A percentile compares a stretch with the other conserved stretches of the same genome.
These are phyloP conservation scores for Codiaeum variegatum DNA, from an alignment of 441 rosid species.

Conservation along the genomic window DNA sequence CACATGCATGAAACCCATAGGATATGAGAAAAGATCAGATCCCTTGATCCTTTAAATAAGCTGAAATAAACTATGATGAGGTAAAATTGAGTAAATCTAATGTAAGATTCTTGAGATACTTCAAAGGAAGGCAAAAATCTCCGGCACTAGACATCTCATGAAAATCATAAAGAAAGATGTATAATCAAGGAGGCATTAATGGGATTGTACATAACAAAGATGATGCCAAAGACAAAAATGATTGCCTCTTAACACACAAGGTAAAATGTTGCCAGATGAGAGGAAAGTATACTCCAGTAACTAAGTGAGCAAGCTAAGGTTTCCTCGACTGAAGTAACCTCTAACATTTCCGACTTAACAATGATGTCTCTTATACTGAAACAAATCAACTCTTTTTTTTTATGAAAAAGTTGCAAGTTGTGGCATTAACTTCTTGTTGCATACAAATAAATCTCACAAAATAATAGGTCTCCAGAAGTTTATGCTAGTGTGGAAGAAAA, in stretches of 20 bases:
- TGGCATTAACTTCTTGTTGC: background rate
- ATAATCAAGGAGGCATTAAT: no score
- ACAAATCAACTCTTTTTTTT: background rate
- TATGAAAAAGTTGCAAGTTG: background rate
- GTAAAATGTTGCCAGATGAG: background rate
- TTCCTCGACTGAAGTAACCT: background rate
- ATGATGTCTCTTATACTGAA: background rate
- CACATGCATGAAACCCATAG: background rate
- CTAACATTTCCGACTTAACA: background rate
- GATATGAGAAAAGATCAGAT: background rate
- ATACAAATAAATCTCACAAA: background rate
- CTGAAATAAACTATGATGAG: background rate
- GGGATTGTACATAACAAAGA: background rate
- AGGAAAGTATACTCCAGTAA: background rate
- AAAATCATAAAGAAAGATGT: background rate
- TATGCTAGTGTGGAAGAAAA: slow-evolving; percentile 17
- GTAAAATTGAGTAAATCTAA: background rate
- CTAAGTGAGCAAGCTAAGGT: background rate
- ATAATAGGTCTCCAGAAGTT: background rate
- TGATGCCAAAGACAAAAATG: background rate
- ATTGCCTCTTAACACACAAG: background rate
- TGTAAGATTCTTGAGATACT: background rate
- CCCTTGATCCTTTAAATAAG: background rate
- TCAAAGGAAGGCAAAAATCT: background rate
- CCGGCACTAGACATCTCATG: background rate